Evolutionary conservation across 805 yeast genomes (phyloP), one percentile per base, ranked within the genome.

Genomic region (Saccharomycopsis malanga): DNA sequence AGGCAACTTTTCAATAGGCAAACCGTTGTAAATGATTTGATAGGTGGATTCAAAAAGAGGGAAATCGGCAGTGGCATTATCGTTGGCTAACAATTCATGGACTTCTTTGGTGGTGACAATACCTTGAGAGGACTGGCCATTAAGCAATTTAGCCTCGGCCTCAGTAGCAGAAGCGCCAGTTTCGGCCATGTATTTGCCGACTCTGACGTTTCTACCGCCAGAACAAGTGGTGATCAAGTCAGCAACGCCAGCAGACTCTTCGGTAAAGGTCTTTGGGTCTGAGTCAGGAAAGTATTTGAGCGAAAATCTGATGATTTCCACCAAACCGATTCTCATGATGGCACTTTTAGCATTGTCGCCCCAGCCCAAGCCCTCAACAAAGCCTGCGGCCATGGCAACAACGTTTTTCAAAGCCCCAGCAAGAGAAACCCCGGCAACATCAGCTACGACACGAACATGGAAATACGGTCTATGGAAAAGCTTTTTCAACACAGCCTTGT

Each of bases 321-420:
- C 76, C 55, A 93, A 70, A 41, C 98, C 98, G 56, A 91, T 83
- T 70, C 98, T 79, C 89, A 91, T 94, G 59, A 93, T 81, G 38
- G 98, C 98, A 47, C 98, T 83, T 68, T 91, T 88, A 55, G 98
- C 98, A 65, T 93, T 93, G 68, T 88, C 96, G 66, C 98, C 98
- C 98, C 98, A 93, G 54, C 95, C 96, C 54, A 86, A 75, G 58
- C 98, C 98, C 67, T 87, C 95, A 53, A 91, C 98, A 62, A 93
- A 86, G 48, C 98, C 98, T 53, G 94, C 96, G 54, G 96, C 94
- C 61, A 88, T 72, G 32, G 98, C 98, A 53, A 91, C 91, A 45
- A 93, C 86, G 68, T 93, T 93, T 72, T 93, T 93, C 66, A 93
- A 76, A 9, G 98, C 98, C 63, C 98, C 98, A 38, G 96, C 95